phyloP scores from a whole-genome alignment of 2,329 filamentous ascomycete species.

The Epichloe sibirici region DNA sequence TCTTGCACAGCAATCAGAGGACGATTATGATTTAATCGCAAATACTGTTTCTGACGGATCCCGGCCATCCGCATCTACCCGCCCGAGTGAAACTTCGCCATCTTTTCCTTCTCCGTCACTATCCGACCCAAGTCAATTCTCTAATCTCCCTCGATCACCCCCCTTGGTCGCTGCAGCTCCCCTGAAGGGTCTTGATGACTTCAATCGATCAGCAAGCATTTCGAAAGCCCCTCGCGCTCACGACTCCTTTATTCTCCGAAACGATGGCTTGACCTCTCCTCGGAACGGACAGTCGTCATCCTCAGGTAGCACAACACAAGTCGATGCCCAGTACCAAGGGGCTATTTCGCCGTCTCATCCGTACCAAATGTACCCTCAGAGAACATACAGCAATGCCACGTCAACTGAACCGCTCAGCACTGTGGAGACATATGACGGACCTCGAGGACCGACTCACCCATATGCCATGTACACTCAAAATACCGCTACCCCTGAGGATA shows the following conservation, averaged over 20 bases:
- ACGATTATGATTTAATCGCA: constrained; percentile 36
- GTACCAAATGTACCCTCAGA: constrained; percentile 74
- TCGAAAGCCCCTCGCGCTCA: constrained; percentile 37
- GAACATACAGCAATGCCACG: constrained; percentile 57
- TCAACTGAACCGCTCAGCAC: constrained; percentile 40
- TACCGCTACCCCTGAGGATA: constrained; percentile 45
- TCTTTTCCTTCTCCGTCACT: constrained; percentile 12
- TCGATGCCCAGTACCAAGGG: constrained; percentile 56
- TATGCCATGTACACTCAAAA: constrained; percentile 81
- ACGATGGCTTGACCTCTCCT: constrained; percentile 32
- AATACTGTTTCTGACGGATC: constrained; percentile 42
- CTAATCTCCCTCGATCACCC: constrained; percentile 9
- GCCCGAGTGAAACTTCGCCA: not conserved
- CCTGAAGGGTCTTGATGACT: constrained; percentile 12
- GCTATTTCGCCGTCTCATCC: constrained; percentile 68
- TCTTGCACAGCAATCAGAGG: constrained; percentile 27
- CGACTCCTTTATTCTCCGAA: constrained; percentile 38
- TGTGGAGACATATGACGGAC: constrained; percentile 40
- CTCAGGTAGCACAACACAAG: constrained; percentile 15
- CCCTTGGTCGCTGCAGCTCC: constrained; percentile 11
- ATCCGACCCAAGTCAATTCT: constrained; percentile 2
- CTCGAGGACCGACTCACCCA: constrained; percentile 64
- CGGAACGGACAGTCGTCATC: constrained; percentile 4
- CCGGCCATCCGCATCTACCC: constrained; percentile 19
- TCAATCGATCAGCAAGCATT: constrained; percentile 39